phyloP scores from a whole-genome alignment of 306 rosid species.

The Betula pendula region DNA sequence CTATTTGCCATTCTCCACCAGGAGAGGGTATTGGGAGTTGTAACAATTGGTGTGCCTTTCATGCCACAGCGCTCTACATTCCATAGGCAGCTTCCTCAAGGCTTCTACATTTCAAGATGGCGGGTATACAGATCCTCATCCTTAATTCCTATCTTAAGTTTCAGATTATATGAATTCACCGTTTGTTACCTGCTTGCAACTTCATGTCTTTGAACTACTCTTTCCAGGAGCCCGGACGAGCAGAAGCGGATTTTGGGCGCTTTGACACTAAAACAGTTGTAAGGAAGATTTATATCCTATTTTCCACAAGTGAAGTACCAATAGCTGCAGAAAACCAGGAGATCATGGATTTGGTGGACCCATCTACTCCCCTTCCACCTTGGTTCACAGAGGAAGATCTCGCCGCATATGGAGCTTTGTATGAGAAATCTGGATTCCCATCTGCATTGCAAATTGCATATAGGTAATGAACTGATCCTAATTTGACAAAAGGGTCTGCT shows the following conservation, averaged over 20 bases:
- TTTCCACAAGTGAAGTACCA: conserved; percentile 72
- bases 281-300: conserved; percentile 69
- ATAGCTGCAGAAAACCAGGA: conserved; percentile 71
- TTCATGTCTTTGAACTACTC: conserved; percentile 12
- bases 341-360: conserved; percentile 83
- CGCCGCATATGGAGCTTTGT: conserved; percentile 55
- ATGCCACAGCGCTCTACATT: conserved; percentile 40
- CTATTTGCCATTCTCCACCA: conserved; percentile 57
- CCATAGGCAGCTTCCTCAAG: conserved; percentile 53
- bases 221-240: conserved; percentile 69
- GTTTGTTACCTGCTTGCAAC: not conserved
- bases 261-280: conserved; percentile 66
- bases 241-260: conserved; percentile 86
- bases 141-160: not conserved
- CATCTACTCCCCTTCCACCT: conserved; percentile 68
- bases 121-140: conserved; percentile 32
- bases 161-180: not conserved
- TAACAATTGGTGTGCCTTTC: conserved; percentile 66
- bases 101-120: conserved; percentile 80
- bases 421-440: conserved; percentile 74
- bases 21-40: conserved; percentile 68
- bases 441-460: conserved; percentile 74
- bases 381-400: conserved; percentile 87
- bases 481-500: not conserved
- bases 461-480: conserved; percentile 45